Evolutionary conservation across 257 asterid species (phyloP).

Genomic region (Solanum boliviense): DNA sequence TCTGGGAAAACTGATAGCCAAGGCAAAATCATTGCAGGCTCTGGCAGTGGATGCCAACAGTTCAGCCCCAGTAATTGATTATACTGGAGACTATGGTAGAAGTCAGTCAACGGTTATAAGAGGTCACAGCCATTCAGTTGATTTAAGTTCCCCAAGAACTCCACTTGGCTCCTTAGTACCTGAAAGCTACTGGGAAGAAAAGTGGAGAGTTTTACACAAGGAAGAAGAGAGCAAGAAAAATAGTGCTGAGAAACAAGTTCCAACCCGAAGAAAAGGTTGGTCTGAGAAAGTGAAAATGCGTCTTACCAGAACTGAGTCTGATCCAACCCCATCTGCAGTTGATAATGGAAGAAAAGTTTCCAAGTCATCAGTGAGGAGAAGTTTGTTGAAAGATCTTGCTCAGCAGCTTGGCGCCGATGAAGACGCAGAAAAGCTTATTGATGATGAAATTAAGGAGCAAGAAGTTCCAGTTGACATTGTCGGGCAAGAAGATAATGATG

Average conservation of each 20-base stretch:
- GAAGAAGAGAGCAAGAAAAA: slow-evolving; percentile 44
- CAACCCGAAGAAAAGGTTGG: slow-evolving; percentile 46
- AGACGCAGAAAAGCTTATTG: slow-evolving; percentile 9
- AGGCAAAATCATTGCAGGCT: slow-evolving; percentile 67
- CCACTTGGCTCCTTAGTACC: slow-evolving; percentile 33
- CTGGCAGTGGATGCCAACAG: slow-evolving; percentile 51
- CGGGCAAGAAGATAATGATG: slow-evolving; percentile 10
- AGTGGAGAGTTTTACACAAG: slow-evolving; percentile 73
- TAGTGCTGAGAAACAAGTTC: slow-evolving; percentile 14
- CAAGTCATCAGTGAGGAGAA: slow-evolving; percentile 53
- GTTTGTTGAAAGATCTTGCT: slow-evolving; percentile 54
- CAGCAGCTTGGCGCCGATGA: slow-evolving; percentile 53
- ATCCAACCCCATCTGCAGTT: slow-evolving; percentile 37
- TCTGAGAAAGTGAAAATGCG: slow-evolving; percentile 49
- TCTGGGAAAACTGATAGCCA: slow-evolving; percentile 43
- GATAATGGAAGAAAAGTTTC: slow-evolving; percentile 20
- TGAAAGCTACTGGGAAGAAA: slow-evolving; percentile 91
- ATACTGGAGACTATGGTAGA: slow-evolving; percentile 26
- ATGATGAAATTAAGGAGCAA: slow-evolving; percentile 19
- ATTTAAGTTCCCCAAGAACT: slow-evolving; percentile 44
- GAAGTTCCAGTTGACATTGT: slow-evolving; percentile 14
- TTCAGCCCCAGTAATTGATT: slow-evolving; percentile 30
- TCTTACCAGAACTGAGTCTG: slow-evolving; percentile 57
- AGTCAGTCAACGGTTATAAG: slow-evolving; percentile 32
- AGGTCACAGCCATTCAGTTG: slow-evolving; percentile 52